A percentile compares a stretch with the other conserved stretches of the same genome.
Evolutionary conservation across 2,329 filamentous ascomycete genomes (phyloP).

Genomic region (Metarhizium rileyi): DNA sequence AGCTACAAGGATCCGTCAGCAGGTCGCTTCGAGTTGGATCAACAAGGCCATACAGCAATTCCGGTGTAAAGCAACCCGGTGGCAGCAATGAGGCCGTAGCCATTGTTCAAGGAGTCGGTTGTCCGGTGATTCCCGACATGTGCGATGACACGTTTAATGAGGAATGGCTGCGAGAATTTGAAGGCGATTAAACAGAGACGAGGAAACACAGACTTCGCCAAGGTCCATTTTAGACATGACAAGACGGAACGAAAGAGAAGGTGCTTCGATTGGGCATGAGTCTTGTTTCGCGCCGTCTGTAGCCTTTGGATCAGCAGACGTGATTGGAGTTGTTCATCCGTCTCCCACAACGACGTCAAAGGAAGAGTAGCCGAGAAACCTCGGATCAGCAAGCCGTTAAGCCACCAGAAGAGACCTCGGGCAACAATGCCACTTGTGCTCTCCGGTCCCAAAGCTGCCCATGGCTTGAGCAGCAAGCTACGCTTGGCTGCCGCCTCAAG

Average conservation of each 20-base stretch:
- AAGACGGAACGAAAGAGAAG: neutral
- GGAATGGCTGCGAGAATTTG: conserved; percentile 14
- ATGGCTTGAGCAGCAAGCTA: too few relatives aligned
- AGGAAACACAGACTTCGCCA: neutral
- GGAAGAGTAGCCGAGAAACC: conserved; percentile 1
- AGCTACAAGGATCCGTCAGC: conserved; percentile 4
- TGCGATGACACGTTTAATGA: conserved; percentile 8
- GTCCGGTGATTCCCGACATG: neutral
- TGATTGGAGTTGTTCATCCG: neutral
- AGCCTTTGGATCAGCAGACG: neutral
- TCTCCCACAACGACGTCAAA: neutral
- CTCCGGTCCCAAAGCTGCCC: conserved; percentile 17
- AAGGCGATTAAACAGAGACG: conserved; percentile 12
- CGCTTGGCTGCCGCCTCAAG: too few relatives aligned
- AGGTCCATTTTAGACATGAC: neutral
- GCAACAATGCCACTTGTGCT: conserved; percentile 15
- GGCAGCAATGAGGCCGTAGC: conserved; percentile 12
- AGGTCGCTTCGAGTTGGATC: neutral
- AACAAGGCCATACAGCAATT: conserved; percentile 5
- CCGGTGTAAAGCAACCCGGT: conserved; percentile 11
- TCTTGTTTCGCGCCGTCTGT: neutral
- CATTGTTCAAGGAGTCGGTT: neutral
- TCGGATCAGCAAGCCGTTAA: conserved; percentile 8
- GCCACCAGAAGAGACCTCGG: conserved; percentile 14
- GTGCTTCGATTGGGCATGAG: neutral